Percentiles rank a stretch among this genome's conserved stretches.
Conservation (phyloP, 2,329 filamentous ascomycete genomes). For the Diaporthe destruens region DNA sequence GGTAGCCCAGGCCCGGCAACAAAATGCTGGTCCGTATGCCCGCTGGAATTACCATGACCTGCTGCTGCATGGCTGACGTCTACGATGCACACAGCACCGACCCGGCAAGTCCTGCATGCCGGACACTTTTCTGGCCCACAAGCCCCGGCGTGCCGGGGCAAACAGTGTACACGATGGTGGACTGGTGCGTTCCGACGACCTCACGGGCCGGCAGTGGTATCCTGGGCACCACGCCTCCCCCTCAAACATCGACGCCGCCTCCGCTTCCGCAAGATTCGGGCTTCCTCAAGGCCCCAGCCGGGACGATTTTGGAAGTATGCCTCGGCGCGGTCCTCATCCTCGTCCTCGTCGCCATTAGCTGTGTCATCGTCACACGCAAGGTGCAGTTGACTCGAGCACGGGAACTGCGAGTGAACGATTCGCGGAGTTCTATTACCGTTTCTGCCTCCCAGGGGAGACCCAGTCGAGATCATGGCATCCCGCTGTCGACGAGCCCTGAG, state of each 20-base stretch:
- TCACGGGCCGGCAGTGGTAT: neutral
- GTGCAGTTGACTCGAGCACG: neutral
- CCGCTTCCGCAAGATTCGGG: neutral
- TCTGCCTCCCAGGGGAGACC: neutral
- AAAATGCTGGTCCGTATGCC: constrained; percentile 1
- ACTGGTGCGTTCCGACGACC: neutral
- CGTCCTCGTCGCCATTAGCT: constrained; percentile 2
- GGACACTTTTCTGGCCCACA: constrained; percentile 1
- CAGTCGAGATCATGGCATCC: neutral
- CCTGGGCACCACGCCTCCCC: neutral
- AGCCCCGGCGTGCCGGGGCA: neutral
- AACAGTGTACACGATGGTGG: neutral
- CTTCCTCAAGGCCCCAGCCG: constrained; percentile 12
- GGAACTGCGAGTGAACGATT: neutral
- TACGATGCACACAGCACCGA: neutral
- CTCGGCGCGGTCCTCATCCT: neutral
- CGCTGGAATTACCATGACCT: fast-evolving
- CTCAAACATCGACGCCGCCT: neutral
- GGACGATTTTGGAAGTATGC: neutral
- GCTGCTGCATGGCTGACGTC: neutral
- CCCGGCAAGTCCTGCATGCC: neutral
- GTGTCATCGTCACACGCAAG: neutral
- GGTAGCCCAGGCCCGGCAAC: neutral
- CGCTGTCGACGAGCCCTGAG: neutral
- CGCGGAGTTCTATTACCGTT: constrained; percentile 9